Percentiles rank a stretch among this genome's conserved stretches.
phyloP scores from a whole-genome alignment of 2,329 filamentous ascomycete genomes.

The Colletotrichum agaves region DNA sequence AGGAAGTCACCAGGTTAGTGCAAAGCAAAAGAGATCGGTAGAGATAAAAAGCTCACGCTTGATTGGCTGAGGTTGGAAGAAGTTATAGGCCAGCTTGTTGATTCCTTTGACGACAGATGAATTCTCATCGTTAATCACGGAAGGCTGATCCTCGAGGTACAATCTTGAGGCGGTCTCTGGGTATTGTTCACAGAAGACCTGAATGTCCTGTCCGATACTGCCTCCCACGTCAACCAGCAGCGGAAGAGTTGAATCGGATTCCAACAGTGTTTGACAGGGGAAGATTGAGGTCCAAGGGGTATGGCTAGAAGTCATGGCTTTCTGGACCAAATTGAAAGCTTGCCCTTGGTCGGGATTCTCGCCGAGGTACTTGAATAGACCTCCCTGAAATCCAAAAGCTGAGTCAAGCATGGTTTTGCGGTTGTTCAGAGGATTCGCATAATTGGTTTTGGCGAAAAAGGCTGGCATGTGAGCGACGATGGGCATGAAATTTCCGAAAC shows the following conservation, averaged over 20 bases:
- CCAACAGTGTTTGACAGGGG: not conserved
- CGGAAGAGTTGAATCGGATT: not conserved
- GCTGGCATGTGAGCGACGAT: constrained; percentile 7
- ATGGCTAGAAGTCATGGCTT: not conserved
- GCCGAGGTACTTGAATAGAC: not conserved
- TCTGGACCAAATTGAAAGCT: constrained; percentile 15
- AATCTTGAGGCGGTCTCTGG: constrained; percentile 13
- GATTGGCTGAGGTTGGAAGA: constrained; percentile 52
- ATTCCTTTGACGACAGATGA: not conserved
- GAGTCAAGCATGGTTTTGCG: not conserved
- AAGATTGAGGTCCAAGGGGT: constrained; percentile 14
- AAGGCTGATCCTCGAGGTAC: constrained; percentile 20
- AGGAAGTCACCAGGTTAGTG: not conserved
- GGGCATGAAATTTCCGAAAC: not conserved
- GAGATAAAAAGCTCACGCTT: constrained; percentile 4
- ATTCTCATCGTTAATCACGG: constrained; percentile 12
- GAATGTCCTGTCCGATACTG: constrained; percentile 10
- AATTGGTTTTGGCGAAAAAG: not conserved
- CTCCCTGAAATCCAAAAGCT: not conserved
- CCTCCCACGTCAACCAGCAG: constrained; percentile 26
- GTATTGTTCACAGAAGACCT: not conserved
- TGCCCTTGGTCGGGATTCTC: not conserved
- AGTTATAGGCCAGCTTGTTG: constrained; percentile 45
- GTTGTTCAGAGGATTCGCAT: not conserved
- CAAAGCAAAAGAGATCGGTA: not conserved